A percentile compares a stretch with the other conserved stretches of the same genome.
These are phyloP conservation scores for Acorus calamus DNA, from an alignment of 106 monocot species.

Conservation along the genomic window DNA sequence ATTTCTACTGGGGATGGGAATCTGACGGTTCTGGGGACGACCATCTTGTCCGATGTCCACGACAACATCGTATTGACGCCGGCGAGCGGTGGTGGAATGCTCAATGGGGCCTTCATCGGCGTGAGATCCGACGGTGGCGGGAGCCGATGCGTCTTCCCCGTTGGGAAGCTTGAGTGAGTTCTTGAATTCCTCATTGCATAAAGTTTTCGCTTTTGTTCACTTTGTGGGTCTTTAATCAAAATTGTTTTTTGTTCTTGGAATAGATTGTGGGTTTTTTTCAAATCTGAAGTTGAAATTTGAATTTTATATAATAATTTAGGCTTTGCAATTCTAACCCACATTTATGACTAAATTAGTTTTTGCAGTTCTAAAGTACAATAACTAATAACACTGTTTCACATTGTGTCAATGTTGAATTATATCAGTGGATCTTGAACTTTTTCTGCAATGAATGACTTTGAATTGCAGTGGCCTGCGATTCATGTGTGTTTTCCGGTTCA, in stretches of 20 bases:
- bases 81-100: slow-evolving; percentile 25
- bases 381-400: no score
- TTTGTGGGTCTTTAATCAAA: no score
- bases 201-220: not conserved
- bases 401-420: no score
- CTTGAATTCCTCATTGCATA: not conserved
- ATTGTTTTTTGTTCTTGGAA: no score
- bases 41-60: slow-evolving; percentile 36
- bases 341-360: no score
- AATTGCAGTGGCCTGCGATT: slow-evolving; percentile 45
- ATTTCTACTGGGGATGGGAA: slow-evolving; percentile 41
- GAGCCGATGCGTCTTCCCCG: slow-evolving; percentile 45
- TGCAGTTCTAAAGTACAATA: no score
- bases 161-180: slow-evolving; percentile 50
- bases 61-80: slow-evolving; percentile 52
- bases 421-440: no score
- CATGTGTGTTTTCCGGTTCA: slow-evolving; percentile 67
- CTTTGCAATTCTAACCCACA: no score
- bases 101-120: slow-evolving; percentile 56
- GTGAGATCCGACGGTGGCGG: slow-evolving; percentile 34
- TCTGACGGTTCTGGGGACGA: slow-evolving; percentile 40
- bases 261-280: no score
- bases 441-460: not conserved
- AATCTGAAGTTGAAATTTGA: no score
- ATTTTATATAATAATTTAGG: no score